Percentiles rank a stretch among this genome's conserved stretches.
These are phyloP conservation scores for Trypanosomatidae sp. DNA, from an alignment of 208 protist genomes.

Conservation along the genomic window DNA sequence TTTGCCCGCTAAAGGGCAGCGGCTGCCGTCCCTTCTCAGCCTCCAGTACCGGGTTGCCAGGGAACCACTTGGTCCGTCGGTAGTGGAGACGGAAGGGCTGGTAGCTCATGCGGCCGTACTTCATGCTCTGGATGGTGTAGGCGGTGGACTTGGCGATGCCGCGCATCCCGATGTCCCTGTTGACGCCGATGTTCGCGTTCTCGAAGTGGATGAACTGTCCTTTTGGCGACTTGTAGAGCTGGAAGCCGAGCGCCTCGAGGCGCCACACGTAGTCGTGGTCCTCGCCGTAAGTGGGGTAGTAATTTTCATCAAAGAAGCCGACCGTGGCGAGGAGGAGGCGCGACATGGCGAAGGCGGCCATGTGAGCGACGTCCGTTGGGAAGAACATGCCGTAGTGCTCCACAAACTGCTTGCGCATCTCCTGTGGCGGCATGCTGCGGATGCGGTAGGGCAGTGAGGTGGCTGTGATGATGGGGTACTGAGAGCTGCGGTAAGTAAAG, in stretches of 20 bases:
- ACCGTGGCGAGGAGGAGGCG: constrained; percentile 42
- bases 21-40: background rate
- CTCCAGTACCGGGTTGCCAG: background rate
- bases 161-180: background rate
- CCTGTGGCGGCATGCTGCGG: constrained; percentile 17
- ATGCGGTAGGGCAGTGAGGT: constrained; percentile 43
- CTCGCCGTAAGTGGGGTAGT: constrained; percentile 56
- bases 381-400: constrained; percentile 34
- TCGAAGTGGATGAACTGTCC: constrained; percentile 21
- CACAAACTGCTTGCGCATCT: constrained; percentile 19
- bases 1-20: constrained; percentile 17
- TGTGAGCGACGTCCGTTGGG: background rate
- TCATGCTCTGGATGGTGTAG: background rate
- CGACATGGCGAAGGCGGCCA: constrained; percentile 36
- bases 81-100: constrained; percentile 24
- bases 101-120: constrained; percentile 27
- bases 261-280: constrained; percentile 47
- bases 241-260: constrained; percentile 24
- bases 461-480: constrained; percentile 24
- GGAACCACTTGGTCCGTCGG: constrained; percentile 23
- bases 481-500: constrained; percentile 17
- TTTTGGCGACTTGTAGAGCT: constrained; percentile 1
- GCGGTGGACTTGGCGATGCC: constrained; percentile 16
- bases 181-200: constrained; percentile 19
- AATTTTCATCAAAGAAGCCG: constrained; percentile 61